Percentiles rank a stretch among this genome's conserved stretches.
Evolutionary conservation across 2,329 filamentous ascomycete genomes (phyloP).

Genomic region (Aspergillus chevalieri): DNA sequence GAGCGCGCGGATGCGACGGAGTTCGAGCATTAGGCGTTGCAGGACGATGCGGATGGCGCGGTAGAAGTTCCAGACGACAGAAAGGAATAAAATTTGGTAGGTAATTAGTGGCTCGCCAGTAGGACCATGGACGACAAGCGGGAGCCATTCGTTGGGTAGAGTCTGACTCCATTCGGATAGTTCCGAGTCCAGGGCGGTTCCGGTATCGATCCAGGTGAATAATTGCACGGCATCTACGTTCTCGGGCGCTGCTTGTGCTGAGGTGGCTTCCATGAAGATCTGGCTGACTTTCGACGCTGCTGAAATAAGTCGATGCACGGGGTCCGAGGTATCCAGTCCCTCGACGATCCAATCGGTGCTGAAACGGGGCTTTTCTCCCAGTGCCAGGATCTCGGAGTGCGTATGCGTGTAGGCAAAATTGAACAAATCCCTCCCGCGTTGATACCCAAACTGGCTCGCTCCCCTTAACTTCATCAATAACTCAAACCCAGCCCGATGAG

Average conservation of each 20-base stretch:
- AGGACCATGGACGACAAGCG: constrained; percentile 23
- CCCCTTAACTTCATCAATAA: constrained; percentile 30
- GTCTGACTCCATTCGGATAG: constrained; percentile 25
- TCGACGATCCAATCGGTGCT: constrained; percentile 24
- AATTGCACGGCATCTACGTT: constrained; percentile 13
- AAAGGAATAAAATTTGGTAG: constrained; percentile 23
- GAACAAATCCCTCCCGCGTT: constrained; percentile 30
- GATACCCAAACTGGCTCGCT: constrained; percentile 21
- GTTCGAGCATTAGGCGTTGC: constrained; percentile 23
- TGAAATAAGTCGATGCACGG: constrained; percentile 26
- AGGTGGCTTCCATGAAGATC: constrained; percentile 18
- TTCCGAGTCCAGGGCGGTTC: constrained; percentile 21
- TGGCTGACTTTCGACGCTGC: constrained; percentile 25
- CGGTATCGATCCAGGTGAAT: constrained; percentile 18
- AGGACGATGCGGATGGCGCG: constrained; percentile 29
- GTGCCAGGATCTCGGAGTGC: constrained; percentile 28
- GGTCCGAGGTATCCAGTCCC: constrained; percentile 22
- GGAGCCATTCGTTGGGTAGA: constrained; percentile 29
- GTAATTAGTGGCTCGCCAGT: constrained; percentile 26
- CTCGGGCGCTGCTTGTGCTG: constrained; percentile 12
- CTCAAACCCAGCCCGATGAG: constrained; percentile 32
- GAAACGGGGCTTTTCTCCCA: constrained; percentile 27
- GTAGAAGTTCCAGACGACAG: constrained; percentile 31
- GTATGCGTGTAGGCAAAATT: constrained; percentile 32
- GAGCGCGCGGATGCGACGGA: constrained; percentile 14